These are phyloP conservation scores for Tetraselmis chui DNA, from an alignment of 139 green algal species.

Conservation along the genomic window DNA sequence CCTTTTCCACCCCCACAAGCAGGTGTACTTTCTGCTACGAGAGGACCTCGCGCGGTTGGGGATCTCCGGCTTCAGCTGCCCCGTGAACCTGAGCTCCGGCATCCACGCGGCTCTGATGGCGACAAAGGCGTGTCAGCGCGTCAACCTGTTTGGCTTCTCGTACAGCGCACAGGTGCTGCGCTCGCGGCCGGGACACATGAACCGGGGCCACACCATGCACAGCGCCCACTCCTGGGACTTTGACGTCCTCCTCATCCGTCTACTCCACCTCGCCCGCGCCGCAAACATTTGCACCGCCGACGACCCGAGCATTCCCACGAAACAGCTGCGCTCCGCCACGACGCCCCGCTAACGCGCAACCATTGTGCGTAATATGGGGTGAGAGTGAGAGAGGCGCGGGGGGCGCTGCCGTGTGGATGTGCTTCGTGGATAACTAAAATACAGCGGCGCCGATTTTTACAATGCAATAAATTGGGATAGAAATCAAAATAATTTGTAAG, in stretches of 20 bases:
- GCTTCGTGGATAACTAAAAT: no score
- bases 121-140: slow-evolving; percentile 1
- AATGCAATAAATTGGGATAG: no score
- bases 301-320: not conserved
- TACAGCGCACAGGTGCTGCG: not conserved
- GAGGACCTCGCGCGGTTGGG: slow-evolving; percentile 2
- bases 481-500: no score
- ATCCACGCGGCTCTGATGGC: slow-evolving; percentile 12
- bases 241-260: slow-evolving; percentile 14
- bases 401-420: no score
- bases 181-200: slow-evolving; percentile 8
- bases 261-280: slow-evolving; percentile 6
- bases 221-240: slow-evolving; percentile 15
- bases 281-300: slow-evolving; percentile 16
- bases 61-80: slow-evolving; percentile 3
- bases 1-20: no score
- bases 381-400: no score
- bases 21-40: slow-evolving; percentile 4
- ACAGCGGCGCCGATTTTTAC: no score
- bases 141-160: slow-evolving; percentile 18
- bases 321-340: not conserved
- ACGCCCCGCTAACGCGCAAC: no score
- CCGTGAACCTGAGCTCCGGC: slow-evolving; percentile 9
- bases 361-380: no score
- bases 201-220: slow-evolving; percentile 7